Evolutionary conservation across 345 rosid genomes (phyloP).

Genomic region (Mercurialis annua): DNA sequence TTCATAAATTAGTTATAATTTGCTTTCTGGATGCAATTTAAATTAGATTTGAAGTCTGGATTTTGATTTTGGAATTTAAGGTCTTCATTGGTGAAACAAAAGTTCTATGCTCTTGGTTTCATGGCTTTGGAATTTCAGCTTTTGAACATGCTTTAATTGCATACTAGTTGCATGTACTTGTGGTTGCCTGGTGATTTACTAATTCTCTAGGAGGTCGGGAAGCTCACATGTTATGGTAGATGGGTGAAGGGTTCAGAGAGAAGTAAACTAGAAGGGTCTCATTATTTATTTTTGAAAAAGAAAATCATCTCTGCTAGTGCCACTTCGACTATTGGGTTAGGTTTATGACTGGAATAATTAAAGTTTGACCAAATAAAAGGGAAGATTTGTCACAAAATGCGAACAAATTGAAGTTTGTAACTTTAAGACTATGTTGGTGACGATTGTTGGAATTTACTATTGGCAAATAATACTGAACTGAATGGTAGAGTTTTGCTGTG

Average conservation of each 20-base stretch:
- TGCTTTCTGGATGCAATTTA: neutral
- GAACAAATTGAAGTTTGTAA: no score
- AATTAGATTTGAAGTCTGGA: constrained; percentile 1
- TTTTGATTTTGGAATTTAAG: constrained; percentile 5
- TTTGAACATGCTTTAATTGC: neutral
- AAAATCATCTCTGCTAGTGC: no score
- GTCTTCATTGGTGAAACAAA: neutral
- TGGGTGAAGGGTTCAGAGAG: no score
- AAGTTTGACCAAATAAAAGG: no score
- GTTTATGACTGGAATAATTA: no score
- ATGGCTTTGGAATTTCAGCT: neutral
- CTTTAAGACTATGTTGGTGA: no score
- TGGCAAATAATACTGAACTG: neutral
- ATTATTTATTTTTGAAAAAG: no score
- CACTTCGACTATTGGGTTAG: no score
- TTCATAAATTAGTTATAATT: neutral
- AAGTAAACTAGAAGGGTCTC: no score
- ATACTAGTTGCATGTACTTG: neutral
- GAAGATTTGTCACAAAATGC: no score
- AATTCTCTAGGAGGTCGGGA: neutral
- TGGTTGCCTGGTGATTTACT: neutral
- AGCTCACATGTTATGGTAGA: no score
- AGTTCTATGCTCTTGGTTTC: neutral
- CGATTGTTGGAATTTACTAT: no score
- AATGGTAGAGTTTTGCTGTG: neutral